phyloP scores from a whole-genome alignment of 2,329 filamentous ascomycete species.

The Fusarium caatingaense region DNA sequence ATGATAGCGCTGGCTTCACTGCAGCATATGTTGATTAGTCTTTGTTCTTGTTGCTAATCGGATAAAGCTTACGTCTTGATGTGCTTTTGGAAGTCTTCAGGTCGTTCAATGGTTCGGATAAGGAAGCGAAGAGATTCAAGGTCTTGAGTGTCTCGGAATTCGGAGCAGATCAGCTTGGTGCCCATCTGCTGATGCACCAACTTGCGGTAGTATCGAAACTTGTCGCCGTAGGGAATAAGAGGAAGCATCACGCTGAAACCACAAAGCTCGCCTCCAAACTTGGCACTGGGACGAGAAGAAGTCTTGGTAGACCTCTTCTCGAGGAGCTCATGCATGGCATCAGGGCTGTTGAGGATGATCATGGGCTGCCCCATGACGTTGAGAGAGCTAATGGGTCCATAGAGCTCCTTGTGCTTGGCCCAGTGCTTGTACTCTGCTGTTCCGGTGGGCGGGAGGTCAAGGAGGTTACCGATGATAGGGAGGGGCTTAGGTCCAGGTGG shows the following conservation, averaged over 20 bases:
- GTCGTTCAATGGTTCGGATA: slow-evolving; percentile 38
- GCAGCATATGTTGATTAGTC: not conserved
- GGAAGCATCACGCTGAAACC: slow-evolving; percentile 36
- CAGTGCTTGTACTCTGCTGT: slow-evolving; percentile 55
- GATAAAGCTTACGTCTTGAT: slow-evolving; percentile 43
- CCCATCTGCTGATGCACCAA: slow-evolving; percentile 48
- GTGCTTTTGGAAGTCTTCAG: slow-evolving; percentile 38
- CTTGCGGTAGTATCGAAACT: slow-evolving; percentile 43
- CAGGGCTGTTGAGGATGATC: slow-evolving; percentile 54
- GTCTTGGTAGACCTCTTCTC: slow-evolving; percentile 51
- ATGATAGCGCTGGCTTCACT: slow-evolving; percentile 48
- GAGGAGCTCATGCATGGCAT: slow-evolving; percentile 52
- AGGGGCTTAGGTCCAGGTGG: slow-evolving; percentile 63
- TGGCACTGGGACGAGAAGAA: slow-evolving; percentile 46
- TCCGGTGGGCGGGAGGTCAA: slow-evolving; percentile 57
- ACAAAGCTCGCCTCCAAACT: slow-evolving; percentile 41
- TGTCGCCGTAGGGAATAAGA: slow-evolving; percentile 31
- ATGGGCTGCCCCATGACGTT: slow-evolving; percentile 55
- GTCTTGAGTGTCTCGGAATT: slow-evolving; percentile 43
- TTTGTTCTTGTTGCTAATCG: not conserved
- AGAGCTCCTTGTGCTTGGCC: slow-evolving; percentile 54
- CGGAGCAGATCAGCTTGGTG: slow-evolving; percentile 31
- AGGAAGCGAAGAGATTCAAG: slow-evolving; percentile 45
- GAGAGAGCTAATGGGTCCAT: slow-evolving; percentile 55
- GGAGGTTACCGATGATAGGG: slow-evolving; percentile 62